phyloP scores from a whole-genome alignment of 441 rosid genomes.

The Erodium moschatum region DNA sequence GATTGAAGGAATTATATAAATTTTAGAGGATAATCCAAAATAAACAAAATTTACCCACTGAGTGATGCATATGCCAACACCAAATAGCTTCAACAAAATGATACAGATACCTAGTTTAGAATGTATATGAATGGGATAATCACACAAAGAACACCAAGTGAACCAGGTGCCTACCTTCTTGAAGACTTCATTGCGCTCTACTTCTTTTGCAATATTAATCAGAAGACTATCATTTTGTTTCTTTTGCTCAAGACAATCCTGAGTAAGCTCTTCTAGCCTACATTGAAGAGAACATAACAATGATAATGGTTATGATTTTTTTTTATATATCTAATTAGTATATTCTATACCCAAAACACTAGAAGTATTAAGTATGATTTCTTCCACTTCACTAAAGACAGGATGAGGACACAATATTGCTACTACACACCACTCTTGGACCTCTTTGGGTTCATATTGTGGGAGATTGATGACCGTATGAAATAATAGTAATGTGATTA shows the following conservation, averaged over 20 bases:
- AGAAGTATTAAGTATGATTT: background rate
- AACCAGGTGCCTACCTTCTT: conserved; percentile 43
- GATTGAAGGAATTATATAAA: background rate
- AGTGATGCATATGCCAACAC: background rate
- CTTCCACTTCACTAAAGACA: conserved; percentile 2
- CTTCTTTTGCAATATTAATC: conserved; percentile 47
- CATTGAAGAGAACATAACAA: conserved; percentile 10
- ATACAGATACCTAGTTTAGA: background rate
- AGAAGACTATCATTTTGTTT: conserved; percentile 47
- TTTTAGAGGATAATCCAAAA: background rate
- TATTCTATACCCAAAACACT: background rate
- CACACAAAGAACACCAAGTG: conserved; percentile 12
- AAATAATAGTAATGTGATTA: background rate
- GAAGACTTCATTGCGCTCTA: conserved; percentile 45
- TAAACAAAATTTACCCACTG: background rate
- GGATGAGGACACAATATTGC: background rate
- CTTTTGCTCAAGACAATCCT: conserved; percentile 55
- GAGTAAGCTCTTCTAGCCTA: conserved; percentile 70
- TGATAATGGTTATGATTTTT: background rate
- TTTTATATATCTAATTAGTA: background rate
- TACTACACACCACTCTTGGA: background rate
- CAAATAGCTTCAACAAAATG: background rate
- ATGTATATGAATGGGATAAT: background rate
- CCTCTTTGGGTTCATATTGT: background rate
- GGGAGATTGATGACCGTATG: background rate